Evolutionary conservation across 2,329 filamentous ascomycete species (phyloP).

Genomic region (Xylaria multiplex): DNA sequence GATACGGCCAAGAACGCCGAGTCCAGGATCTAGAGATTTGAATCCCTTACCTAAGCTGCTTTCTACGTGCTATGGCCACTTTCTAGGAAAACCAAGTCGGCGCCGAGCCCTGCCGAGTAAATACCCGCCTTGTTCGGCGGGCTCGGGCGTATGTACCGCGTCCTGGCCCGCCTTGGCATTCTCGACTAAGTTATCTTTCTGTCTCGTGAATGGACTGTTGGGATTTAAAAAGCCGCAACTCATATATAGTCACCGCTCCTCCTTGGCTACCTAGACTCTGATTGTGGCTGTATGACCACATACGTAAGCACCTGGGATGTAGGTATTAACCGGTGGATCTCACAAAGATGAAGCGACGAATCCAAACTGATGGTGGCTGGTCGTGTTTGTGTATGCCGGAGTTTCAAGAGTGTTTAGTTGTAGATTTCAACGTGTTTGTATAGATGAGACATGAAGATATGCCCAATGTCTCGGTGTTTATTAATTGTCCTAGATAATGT

Average conservation of each 20-base stretch:
- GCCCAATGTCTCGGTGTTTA: background rate
- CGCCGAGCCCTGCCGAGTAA: slow-evolving; percentile 23
- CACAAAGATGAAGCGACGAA: background rate
- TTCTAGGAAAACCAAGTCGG: slow-evolving; percentile 12
- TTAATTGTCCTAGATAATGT: background rate
- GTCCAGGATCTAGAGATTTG: background rate
- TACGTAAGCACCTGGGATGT: background rate
- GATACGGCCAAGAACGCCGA: slow-evolving; percentile 24
- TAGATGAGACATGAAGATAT: background rate
- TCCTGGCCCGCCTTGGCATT: slow-evolving; percentile 13
- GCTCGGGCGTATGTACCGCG: background rate
- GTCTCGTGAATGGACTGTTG: slow-evolving; percentile 6
- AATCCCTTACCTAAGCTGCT: background rate
- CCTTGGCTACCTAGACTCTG: slow-evolving; percentile 13
- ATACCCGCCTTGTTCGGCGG: slow-evolving; percentile 14
- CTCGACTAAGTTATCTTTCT: background rate
- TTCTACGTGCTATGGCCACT: background rate
- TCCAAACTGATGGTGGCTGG: background rate
- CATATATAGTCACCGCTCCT: slow-evolving; percentile 6
- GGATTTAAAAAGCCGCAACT: slow-evolving; percentile 11
- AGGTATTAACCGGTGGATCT: background rate
- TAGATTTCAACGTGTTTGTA: background rate
- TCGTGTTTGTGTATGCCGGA: background rate
- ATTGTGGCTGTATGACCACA: background rate
- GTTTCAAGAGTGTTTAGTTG: background rate